phyloP scores from a whole-genome alignment of 75 land plant genomes.

The Cupressus sempervirens region DNA sequence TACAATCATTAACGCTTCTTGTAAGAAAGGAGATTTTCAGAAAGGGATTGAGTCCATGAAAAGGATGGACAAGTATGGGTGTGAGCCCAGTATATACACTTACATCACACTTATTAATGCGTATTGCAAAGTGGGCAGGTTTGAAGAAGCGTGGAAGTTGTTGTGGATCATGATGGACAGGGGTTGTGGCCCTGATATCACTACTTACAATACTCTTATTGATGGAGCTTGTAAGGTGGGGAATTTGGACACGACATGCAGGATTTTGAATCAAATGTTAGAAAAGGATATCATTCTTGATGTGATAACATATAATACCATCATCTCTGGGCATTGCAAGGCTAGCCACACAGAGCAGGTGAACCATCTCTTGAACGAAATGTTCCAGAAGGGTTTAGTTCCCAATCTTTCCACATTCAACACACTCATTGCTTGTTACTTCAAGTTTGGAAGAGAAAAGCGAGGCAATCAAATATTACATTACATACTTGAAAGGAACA shows the following conservation, averaged over 20 bases:
- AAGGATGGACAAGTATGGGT: conserved; percentile 54
- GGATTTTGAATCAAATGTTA: conserved; percentile 34
- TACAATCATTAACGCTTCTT: conserved; percentile 55
- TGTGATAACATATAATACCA: conserved; percentile 40
- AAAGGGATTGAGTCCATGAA: conserved; percentile 45
- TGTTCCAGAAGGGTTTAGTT: conserved; percentile 43
- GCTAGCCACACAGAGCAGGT: conserved; percentile 51
- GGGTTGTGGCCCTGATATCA: conserved; percentile 41
- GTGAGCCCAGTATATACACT: conserved; percentile 48
- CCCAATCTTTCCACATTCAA: conserved; percentile 51
- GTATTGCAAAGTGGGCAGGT: conserved; percentile 34
- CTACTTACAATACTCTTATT: conserved; percentile 50
- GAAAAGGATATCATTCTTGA: conserved; percentile 33
- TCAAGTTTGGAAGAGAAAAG: conserved; percentile 41
- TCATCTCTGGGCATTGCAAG: conserved; percentile 67
- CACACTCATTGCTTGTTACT: conserved; percentile 51
- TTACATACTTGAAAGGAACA: conserved; percentile 17
- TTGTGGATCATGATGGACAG: conserved; percentile 48
- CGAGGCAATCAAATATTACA: conserved; percentile 38
- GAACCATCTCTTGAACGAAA: conserved; percentile 37
- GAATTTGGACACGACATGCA: conserved; percentile 47
- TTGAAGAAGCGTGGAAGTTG: conserved; percentile 35
- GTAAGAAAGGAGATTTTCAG: conserved; percentile 38
- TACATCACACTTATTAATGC: conserved; percentile 81
- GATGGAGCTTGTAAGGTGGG: conserved; percentile 50